A percentile compares a stretch with the other conserved stretches of the same genome.
Evolutionary conservation across 1,284 basidiomycete species (phyloP).

Genomic region (Athelia sp.): DNA sequence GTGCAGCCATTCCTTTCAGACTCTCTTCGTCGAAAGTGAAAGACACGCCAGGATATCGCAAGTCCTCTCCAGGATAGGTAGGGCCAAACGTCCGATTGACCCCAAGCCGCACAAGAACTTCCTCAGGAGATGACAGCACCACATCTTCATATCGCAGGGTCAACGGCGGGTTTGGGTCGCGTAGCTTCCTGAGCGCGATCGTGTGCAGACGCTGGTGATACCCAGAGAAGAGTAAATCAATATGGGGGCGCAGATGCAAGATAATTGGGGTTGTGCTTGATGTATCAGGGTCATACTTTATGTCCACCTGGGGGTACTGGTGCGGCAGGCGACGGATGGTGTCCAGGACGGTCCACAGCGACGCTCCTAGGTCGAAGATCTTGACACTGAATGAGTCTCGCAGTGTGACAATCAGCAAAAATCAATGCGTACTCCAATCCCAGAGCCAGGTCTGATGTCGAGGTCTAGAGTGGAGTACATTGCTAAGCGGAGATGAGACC

Average conservation of each 20-base stretch:
- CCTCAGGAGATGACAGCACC: conserved; percentile 53
- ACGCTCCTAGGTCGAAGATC: conserved; percentile 50
- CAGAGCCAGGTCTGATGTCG: conserved; percentile 73
- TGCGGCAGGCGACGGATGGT: conserved; percentile 57
- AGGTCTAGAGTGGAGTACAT: conserved; percentile 70
- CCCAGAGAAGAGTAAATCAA: conserved; percentile 77
- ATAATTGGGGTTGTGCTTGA: conserved; percentile 72
- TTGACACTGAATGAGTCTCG: background rate
- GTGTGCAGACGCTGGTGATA: conserved; percentile 72
- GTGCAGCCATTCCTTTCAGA: conserved; percentile 33
- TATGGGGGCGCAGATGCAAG: conserved; percentile 70
- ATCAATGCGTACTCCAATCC: conserved; percentile 74
- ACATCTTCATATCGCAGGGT: conserved; percentile 67
- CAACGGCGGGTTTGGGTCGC: conserved; percentile 58
- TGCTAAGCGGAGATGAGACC: too few relatives aligned
- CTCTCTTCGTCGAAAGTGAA: conserved; percentile 75
- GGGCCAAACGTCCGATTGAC: conserved; percentile 79
- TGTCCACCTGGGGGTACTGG: conserved; percentile 74
- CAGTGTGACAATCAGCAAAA: conserved; percentile 5
- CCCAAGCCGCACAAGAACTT: conserved; percentile 57
- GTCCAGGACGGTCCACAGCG: conserved; percentile 79
- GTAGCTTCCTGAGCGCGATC: conserved; percentile 63
- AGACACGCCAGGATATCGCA: conserved; percentile 79
- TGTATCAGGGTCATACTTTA: conserved; percentile 78
- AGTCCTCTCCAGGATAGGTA: conserved; percentile 74